phyloP scores from a whole-genome alignment of 2,329 filamentous ascomycete genomes.

The Pseudogymnoascus sp. region DNA sequence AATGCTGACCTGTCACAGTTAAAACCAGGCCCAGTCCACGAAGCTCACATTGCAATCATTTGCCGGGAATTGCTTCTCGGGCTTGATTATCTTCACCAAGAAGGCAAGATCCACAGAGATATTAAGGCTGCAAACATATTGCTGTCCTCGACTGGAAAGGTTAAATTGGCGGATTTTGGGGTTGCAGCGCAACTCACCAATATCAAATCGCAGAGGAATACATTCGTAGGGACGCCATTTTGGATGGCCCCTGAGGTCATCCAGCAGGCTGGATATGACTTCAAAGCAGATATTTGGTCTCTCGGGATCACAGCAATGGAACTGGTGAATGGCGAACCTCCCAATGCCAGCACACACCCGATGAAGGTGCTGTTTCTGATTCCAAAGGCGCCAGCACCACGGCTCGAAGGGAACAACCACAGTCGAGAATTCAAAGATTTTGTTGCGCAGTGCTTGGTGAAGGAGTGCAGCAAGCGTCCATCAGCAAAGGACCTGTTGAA shows the following conservation, averaged over 20 bases:
- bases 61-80: slow-evolving; percentile 85
- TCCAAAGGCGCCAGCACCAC: slow-evolving; percentile 77
- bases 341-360: slow-evolving; percentile 74
- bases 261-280: slow-evolving; percentile 74
- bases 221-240: slow-evolving; percentile 93
- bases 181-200: slow-evolving; percentile 95
- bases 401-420: slow-evolving; percentile 71
- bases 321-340: slow-evolving; percentile 81
- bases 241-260: slow-evolving; percentile 98
- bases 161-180: slow-evolving; percentile 95
- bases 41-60: slow-evolving; percentile 87
- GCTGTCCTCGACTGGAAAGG: slow-evolving; percentile 81
- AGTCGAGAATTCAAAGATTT: slow-evolving; percentile 93
- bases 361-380: slow-evolving; percentile 94
- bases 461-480: slow-evolving; percentile 77
- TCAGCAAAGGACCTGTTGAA: slow-evolving; percentile 79
- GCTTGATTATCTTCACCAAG: slow-evolving; percentile 84
- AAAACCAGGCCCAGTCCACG: slow-evolving; percentile 81
- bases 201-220: slow-evolving; percentile 95
- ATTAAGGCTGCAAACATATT: slow-evolving; percentile 95
- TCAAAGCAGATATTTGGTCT: slow-evolving; percentile 91
- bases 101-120: slow-evolving; percentile 93
- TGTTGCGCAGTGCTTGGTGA: slow-evolving; percentile 79
- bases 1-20: slow-evolving; percentile 44
- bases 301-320: slow-evolving; percentile 88